A percentile compares a stretch with the other conserved stretches of the same genome.
phyloP scores from a whole-genome alignment of 2,329 filamentous ascomycete species.

The Colletotrichum lentis region DNA sequence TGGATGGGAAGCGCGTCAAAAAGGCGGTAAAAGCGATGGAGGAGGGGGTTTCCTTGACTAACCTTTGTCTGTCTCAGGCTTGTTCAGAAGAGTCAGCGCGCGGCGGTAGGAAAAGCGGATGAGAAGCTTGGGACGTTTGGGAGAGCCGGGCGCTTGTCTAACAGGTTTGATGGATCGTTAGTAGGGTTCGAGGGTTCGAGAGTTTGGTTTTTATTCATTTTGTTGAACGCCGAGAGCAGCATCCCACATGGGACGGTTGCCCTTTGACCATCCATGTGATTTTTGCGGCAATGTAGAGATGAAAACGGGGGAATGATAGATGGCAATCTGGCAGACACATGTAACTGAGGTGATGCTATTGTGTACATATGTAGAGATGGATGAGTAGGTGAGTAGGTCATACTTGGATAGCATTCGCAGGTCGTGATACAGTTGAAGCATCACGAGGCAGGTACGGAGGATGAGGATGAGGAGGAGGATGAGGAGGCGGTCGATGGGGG shows the following conservation, averaged over 20 bases:
- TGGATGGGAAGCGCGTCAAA: conserved; percentile 18
- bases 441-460: not conserved
- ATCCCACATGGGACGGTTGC: not conserved
- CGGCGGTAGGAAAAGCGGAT: conserved; percentile 1
- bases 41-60: conserved; percentile 4
- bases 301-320: not conserved
- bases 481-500: too few relatives aligned
- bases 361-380: not conserved
- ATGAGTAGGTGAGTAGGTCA: too few relatives aligned
- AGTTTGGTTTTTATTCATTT: conserved; percentile 32
- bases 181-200: conserved; percentile 9
- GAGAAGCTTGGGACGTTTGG: conserved; percentile 34
- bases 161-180: not conserved
- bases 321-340: not conserved
- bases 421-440: not conserved
- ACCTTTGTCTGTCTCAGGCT: conserved; percentile 22
- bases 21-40: conserved; percentile 34
- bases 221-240: conserved; percentile 33
- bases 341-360: not conserved
- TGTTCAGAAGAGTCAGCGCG: not conserved
- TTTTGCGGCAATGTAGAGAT: conserved; percentile 7
- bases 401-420: not conserved
- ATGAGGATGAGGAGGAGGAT: too few relatives aligned
- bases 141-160: conserved; percentile 11
- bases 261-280: conserved; percentile 18